Percentiles rank a stretch among this genome's conserved stretches.
These are phyloP conservation scores for Trichoderma cornu-damae DNA, from an alignment of 2,329 filamentous ascomycete species.

Conservation along the genomic window DNA sequence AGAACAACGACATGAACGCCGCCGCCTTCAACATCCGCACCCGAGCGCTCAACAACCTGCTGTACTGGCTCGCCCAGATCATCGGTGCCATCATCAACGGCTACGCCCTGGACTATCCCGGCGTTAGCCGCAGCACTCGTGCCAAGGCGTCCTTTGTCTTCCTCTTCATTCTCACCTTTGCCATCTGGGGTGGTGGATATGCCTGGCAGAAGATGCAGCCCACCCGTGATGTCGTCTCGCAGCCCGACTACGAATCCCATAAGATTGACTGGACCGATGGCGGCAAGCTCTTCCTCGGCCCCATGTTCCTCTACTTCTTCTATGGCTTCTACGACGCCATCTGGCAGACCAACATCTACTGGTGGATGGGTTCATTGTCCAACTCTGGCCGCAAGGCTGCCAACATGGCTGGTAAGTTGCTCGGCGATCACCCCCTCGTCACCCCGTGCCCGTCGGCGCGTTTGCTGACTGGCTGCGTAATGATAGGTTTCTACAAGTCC, in stretches of 20 bases:
- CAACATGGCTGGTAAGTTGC: slow-evolving; percentile 68
- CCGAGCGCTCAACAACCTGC: slow-evolving; percentile 49
- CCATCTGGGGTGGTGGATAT: slow-evolving; percentile 78
- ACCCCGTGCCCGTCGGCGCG: neutral
- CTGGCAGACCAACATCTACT: slow-evolving; percentile 71
- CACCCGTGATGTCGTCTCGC: slow-evolving; percentile 38
- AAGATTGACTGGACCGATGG: slow-evolving; percentile 59
- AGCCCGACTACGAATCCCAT: slow-evolving; percentile 23
- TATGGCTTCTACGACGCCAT: slow-evolving; percentile 85
- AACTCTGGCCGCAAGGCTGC: slow-evolving; percentile 90
- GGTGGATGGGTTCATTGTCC: slow-evolving; percentile 79
- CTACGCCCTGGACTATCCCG: slow-evolving; percentile 58
- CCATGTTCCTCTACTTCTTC: slow-evolving; percentile 86
- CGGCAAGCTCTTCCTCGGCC: slow-evolving; percentile 59
- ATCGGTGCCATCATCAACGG: slow-evolving; percentile 47
- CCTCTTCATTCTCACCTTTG: slow-evolving; percentile 67
- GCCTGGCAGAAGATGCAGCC: slow-evolving; percentile 64
- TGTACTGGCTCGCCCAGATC: slow-evolving; percentile 55
- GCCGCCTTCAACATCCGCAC: slow-evolving; percentile 51
- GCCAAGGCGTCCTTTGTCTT: slow-evolving; percentile 61
- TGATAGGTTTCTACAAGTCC: slow-evolving; percentile 68
- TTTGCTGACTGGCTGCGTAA: neutral
- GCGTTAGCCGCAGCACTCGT: slow-evolving; percentile 65
- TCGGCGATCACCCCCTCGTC: too few species aligned
- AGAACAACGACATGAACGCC: slow-evolving; percentile 55